Evolutionary conservation across 2,329 filamentous ascomycete species (phyloP).

Genomic region (Chrysoporthe puriensis): DNA sequence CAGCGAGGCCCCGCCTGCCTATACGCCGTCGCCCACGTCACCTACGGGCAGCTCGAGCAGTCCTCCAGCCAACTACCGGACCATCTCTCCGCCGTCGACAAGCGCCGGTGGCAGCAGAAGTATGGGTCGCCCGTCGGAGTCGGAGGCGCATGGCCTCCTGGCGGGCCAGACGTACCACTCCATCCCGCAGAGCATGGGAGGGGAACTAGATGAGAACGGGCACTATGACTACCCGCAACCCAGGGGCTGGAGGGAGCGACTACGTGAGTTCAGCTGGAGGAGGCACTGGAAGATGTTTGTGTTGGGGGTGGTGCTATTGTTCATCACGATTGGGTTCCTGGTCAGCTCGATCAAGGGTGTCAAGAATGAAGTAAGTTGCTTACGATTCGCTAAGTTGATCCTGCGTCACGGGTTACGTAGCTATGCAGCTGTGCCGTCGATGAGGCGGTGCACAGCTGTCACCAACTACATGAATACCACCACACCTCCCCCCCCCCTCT

Average conservation of each 20-base stretch:
- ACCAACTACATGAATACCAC: background rate
- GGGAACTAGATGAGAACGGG: conserved; percentile 34
- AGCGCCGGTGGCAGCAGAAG: conserved; percentile 28
- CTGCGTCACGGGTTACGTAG: background rate
- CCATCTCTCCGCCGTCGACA: conserved; percentile 41
- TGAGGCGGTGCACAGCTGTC: background rate
- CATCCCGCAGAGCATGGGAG: conserved; percentile 42
- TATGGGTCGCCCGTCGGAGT: conserved; percentile 44
- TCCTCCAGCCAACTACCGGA: conserved; percentile 45
- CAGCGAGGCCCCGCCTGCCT: conserved; percentile 54
- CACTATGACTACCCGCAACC: conserved; percentile 11
- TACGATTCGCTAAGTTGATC: background rate
- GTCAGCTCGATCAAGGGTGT: conserved; percentile 34
- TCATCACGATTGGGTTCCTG: conserved; percentile 39
- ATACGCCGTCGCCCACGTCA: conserved; percentile 47
- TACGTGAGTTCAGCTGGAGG: conserved; percentile 33
- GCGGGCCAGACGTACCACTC: conserved; percentile 30
- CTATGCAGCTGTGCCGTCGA: background rate
- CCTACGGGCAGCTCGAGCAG: conserved; percentile 31
- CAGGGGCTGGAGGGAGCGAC: conserved; percentile 34
- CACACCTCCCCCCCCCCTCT: too few species aligned
- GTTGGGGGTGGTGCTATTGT: conserved; percentile 37
- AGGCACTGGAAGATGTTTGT: conserved; percentile 33
- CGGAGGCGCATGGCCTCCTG: conserved; percentile 50
- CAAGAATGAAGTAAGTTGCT: conserved; percentile 34